Conservation (phyloP, 345 rosid species). For the Euclidium syriacum region DNA sequence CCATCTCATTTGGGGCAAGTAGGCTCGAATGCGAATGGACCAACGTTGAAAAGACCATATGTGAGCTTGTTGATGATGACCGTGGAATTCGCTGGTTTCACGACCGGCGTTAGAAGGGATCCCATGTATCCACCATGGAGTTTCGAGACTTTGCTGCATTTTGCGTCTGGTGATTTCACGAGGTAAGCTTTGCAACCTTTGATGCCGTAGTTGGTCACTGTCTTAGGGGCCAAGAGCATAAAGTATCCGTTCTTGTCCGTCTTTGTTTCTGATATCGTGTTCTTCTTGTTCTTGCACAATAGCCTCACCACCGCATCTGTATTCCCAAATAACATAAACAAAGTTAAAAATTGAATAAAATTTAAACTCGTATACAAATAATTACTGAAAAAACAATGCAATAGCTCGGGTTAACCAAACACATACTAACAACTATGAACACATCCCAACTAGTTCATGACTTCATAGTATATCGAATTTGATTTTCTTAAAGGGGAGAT, state of each 20-base stretch:
- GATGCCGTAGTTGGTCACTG: slow-evolving; percentile 54
- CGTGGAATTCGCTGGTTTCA: slow-evolving; percentile 6
- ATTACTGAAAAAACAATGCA: neutral
- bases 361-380: too few relatives aligned
- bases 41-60: slow-evolving; percentile 48
- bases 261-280: slow-evolving; percentile 23
- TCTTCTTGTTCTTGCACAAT: slow-evolving; percentile 56
- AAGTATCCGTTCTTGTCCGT: slow-evolving; percentile 86
- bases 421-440: too few relatives aligned
- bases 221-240: slow-evolving; percentile 53
- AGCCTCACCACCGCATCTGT: slow-evolving; percentile 70
- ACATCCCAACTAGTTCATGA: neutral
- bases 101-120: slow-evolving; percentile 38
- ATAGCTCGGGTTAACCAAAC: neutral
- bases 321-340: neutral
- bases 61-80: slow-evolving; percentile 28
- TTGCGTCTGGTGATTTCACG: slow-evolving; percentile 36
- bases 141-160: slow-evolving; percentile 41
- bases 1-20: slow-evolving; percentile 22
- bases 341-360: neutral
- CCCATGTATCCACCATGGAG: slow-evolving; percentile 55
- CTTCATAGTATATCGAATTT: neutral
- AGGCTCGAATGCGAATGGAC: slow-evolving; percentile 72
- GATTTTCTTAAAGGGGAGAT: neutral
- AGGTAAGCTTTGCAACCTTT: slow-evolving; percentile 60